phyloP scores from a whole-genome alignment of 2,329 filamentous ascomycete species.

The Hymenoscyphus occultus region DNA sequence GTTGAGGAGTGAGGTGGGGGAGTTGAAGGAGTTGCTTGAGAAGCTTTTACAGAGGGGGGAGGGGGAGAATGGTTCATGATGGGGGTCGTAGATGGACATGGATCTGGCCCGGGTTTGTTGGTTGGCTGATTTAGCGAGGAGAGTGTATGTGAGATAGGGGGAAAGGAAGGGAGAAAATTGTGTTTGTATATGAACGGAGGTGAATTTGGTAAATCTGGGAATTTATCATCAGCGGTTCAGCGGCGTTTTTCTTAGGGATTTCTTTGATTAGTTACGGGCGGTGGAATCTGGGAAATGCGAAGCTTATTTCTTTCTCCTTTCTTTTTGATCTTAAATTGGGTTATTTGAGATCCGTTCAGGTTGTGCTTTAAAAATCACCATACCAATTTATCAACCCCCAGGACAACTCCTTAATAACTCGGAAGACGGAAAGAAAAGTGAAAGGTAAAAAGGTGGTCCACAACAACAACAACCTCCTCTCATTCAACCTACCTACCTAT shows the following conservation, averaged over 20 bases:
- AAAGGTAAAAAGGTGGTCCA: no score
- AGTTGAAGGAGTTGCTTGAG: slow-evolving; percentile 46
- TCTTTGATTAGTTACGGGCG: not conserved
- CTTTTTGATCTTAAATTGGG: no score
- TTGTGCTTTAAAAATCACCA: no score
- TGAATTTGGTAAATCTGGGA: not conserved
- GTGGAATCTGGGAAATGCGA: not conserved
- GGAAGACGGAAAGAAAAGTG: no score
- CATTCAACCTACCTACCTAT: no score
- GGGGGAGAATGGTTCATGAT: not conserved
- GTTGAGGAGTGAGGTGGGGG: slow-evolving; percentile 55
- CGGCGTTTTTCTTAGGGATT: not conserved
- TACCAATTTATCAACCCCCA: no score
- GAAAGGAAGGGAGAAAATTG: not conserved
- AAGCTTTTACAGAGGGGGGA: slow-evolving; percentile 24
- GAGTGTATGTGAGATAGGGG: not conserved
- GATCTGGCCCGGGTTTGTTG: not conserved
- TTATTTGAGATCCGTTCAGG: no score
- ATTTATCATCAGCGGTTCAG: not conserved
- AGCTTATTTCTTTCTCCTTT: not conserved
- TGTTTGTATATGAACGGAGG: not conserved
- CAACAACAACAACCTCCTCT: no score
- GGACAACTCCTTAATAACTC: no score
- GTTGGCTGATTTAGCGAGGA: not conserved
- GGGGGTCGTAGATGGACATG: not conserved